Percentiles rank a stretch among this genome's conserved stretches.
Evolutionary conservation across 192 early-diverging fungal genomes (phyloP).

Genomic region (Podila epigama): DNA sequence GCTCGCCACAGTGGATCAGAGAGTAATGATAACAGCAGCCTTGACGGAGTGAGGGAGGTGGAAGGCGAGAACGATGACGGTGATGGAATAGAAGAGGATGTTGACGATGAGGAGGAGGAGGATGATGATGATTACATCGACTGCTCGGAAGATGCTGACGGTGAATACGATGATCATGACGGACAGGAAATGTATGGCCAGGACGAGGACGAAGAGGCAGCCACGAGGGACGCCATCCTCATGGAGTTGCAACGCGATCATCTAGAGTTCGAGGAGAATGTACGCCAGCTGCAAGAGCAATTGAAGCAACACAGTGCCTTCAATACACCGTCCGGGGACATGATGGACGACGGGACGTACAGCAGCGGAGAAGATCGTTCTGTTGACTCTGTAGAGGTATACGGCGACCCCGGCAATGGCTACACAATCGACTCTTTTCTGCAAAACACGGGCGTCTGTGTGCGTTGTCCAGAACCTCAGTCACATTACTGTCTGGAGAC

Average conservation of each 20-base stretch:
- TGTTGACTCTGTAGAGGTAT: too few relatives aligned
- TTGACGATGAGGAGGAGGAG: slow-evolving; percentile 14
- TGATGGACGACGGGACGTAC: too few relatives aligned
- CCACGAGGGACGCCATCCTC: slow-evolving; percentile 40
- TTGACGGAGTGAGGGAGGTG: too few relatives aligned
- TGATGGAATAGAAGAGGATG: too few relatives aligned
- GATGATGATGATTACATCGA: slow-evolving; percentile 8
- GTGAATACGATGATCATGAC: slow-evolving; percentile 22
- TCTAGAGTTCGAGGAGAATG: slow-evolving; percentile 47
- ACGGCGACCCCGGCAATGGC: too few relatives aligned
- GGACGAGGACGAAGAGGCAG: slow-evolving; percentile 31
- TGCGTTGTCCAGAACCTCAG: slow-evolving; percentile 14
- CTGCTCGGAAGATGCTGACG: slow-evolving; percentile 17
- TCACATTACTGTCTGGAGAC: slow-evolving; percentile 23
- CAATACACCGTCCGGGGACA: too few relatives aligned
- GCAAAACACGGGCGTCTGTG: neutral
- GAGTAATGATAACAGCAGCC: too few relatives aligned
- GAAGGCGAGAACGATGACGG: too few relatives aligned
- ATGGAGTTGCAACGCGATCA: slow-evolving; percentile 43
- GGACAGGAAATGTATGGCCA: slow-evolving; percentile 30
- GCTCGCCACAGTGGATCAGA: too few relatives aligned
- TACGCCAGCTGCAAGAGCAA: slow-evolving; percentile 36
- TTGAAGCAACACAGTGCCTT: slow-evolving; percentile 29
- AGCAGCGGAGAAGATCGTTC: too few relatives aligned
- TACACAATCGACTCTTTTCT: neutral